Base-by-base conservation (phyloP, 2,329 filamentous ascomycete genomes). In the Cordyceps javanica region DNA sequence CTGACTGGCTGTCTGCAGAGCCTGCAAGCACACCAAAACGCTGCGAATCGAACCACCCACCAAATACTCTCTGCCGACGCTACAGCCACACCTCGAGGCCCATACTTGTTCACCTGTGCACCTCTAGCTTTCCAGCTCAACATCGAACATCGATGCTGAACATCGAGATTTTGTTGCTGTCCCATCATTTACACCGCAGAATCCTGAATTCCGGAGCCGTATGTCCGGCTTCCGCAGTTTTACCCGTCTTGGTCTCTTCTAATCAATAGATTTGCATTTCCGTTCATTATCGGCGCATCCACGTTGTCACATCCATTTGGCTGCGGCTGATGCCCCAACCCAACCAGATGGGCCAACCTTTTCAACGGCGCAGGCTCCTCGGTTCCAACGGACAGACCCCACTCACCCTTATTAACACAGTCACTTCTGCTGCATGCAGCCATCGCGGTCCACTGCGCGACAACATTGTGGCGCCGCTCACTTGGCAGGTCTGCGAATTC, bases 381-480 rank as follows among this genome's bases (percentile, higher is more conserved):
- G 49, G 25, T 41, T 42, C 36, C 34, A 42, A 42, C 38, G 5
- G 36, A 41, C 50, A 13, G 4, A 36, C 36, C 50, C 51, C 51
- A 41, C 36, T 25, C 50, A 44, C 41, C 26, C 39, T 41, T 25
- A 3, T 11, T 49, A 21, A 9, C 5, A 19, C 4, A 3, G 10
- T 41, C 38, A 21, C 34, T 9, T 13, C 2, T 39, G 14, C 51
- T 45, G 51, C 51, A 54, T 54, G 39, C 51, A 54, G 51, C 51
- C 39, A 36, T 54, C 51, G 51, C 28, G 51, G 14, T 39, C 51
- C 51, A 54, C 51, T 36, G 28, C 51, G 19, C 36, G 50, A 42
- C 28, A 14, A 44, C 34, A 39, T 52, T 16, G 16, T 14, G 21
- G 7, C 32, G 26, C 23, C 21, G 44, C 21, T 21, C 11, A 26